phyloP scores from a whole-genome alignment of 495 filamentous ascomycete genomes.

The Aspergillus cristatus region DNA sequence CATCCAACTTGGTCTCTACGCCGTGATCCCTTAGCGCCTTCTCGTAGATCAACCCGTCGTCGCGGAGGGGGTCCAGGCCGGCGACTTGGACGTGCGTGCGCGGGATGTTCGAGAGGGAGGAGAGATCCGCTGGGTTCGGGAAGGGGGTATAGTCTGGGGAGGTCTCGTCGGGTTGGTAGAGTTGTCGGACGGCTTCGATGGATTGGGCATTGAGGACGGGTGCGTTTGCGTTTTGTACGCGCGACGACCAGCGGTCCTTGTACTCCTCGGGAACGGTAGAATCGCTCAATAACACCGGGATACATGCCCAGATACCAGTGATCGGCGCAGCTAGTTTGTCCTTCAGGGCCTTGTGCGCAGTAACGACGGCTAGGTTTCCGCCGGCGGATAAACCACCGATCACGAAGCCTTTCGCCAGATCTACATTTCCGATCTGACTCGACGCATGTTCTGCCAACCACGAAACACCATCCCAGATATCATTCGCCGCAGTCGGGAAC shows the following conservation, averaged over 20 bases:
- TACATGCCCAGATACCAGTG: conserved; percentile 35
- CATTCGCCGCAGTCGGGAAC: conserved; percentile 38
- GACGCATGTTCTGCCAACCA: conserved; percentile 36
- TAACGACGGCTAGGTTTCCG: conserved; percentile 34
- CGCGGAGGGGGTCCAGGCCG: conserved; percentile 28
- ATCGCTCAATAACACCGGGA: conserved; percentile 18
- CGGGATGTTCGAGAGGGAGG: conserved; percentile 16
- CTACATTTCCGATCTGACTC: conserved; percentile 4
- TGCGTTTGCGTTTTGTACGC: conserved; percentile 29
- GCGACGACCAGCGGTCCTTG: conserved; percentile 22
- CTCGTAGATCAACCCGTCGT: conserved; percentile 32
- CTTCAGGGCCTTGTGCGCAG: conserved; percentile 31
- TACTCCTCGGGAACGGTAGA: conserved; percentile 17
- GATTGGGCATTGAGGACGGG: conserved; percentile 1
- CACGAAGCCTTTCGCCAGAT: conserved; percentile 33
- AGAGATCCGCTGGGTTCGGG: background rate
- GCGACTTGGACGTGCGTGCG: conserved; percentile 31
- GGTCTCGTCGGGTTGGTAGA: conserved; percentile 5
- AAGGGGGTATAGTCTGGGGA: conserved; percentile 10
- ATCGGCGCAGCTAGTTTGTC: conserved; percentile 32
- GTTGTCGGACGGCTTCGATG: background rate
- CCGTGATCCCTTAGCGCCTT: conserved; percentile 22
- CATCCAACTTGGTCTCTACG: conserved; percentile 25
- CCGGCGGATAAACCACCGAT: conserved; percentile 42
- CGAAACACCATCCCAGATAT: conserved; percentile 40